These are phyloP conservation scores for Chaetomium globosum DNA, from an alignment of 2,329 filamentous ascomycete genomes.

Conservation along the genomic window DNA sequence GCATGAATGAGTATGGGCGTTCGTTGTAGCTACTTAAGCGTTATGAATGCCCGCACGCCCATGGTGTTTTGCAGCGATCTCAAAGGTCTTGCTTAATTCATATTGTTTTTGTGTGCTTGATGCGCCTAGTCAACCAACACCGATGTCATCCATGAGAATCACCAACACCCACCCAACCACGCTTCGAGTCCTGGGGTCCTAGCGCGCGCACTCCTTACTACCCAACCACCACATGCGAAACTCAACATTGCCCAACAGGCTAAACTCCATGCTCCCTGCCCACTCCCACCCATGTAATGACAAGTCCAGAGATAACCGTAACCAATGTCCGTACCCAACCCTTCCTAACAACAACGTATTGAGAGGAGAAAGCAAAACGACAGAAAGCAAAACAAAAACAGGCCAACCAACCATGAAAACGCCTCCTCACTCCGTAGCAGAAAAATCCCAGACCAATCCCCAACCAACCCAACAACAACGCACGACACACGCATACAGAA, in stretches of 20 bases:
- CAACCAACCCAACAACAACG: no score
- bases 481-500: not conserved
- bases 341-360: not conserved
- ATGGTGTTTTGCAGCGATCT: not conserved
- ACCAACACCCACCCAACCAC: not conserved
- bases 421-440: not conserved
- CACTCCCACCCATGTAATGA: not conserved
- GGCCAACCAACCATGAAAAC: not conserved
- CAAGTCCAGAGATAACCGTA: not conserved
- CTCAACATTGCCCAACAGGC: not conserved
- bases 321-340: not conserved
- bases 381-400: no score
- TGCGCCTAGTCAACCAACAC: not conserved
- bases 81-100: not conserved
- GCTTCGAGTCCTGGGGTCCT: not conserved
- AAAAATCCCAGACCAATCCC: no score
- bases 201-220: not conserved
- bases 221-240: not conserved
- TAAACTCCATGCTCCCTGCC: constrained; percentile 1
- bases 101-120: not conserved
- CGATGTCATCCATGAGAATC: not conserved
- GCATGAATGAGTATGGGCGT: not conserved
- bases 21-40: no score
- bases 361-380: not conserved
- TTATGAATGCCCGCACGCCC: not conserved